These are phyloP conservation scores for Candida pseudocylindracea DNA, from an alignment of 1,139 yeast species.

Conservation along the genomic window DNA sequence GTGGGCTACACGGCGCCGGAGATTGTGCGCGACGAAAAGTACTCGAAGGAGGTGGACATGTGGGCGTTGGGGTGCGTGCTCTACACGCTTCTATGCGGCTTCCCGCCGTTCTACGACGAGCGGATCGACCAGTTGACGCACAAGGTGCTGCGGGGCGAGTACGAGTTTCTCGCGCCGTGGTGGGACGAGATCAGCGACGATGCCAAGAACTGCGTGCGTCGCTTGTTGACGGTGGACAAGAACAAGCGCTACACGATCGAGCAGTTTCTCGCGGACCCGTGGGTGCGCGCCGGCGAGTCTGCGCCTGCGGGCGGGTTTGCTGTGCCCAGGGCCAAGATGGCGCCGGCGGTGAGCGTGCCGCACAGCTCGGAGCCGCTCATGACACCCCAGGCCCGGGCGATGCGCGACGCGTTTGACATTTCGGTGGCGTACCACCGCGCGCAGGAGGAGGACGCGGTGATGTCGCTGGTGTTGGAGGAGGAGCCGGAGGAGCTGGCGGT, in stretches of 20 bases:
- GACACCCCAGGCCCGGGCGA: conserved; percentile 81
- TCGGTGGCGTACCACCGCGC: conserved; percentile 85
- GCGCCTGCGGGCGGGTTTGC: not conserved
- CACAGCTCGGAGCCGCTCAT: conserved; percentile 10
- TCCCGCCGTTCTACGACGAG: conserved; percentile 40
- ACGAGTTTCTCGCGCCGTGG: conserved; percentile 36
- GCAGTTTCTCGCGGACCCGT: conserved; percentile 65
- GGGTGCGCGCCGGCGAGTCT: conserved; percentile 24
- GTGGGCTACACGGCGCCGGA: conserved; percentile 46
- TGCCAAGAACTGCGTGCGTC: conserved; percentile 46
- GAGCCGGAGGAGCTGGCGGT: not conserved
- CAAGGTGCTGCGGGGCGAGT: conserved; percentile 37
- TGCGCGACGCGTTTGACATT: conserved; percentile 88
- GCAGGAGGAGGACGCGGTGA: conserved; percentile 38
- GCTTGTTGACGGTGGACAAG: conserved; percentile 69
- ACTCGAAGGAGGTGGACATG: conserved; percentile 39
- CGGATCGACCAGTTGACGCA: conserved; percentile 30
- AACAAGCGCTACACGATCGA: conserved; percentile 52
- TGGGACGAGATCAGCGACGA: conserved; percentile 35
- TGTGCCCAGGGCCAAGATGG: not conserved
- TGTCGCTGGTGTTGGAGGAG: not conserved
- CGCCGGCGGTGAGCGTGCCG: not conserved
- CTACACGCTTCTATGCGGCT: conserved; percentile 36
- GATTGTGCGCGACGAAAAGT: conserved; percentile 32
- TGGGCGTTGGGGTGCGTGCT: conserved; percentile 45